phyloP scores from a whole-genome alignment of 345 rosid species.

The Syzygium oleosum region DNA sequence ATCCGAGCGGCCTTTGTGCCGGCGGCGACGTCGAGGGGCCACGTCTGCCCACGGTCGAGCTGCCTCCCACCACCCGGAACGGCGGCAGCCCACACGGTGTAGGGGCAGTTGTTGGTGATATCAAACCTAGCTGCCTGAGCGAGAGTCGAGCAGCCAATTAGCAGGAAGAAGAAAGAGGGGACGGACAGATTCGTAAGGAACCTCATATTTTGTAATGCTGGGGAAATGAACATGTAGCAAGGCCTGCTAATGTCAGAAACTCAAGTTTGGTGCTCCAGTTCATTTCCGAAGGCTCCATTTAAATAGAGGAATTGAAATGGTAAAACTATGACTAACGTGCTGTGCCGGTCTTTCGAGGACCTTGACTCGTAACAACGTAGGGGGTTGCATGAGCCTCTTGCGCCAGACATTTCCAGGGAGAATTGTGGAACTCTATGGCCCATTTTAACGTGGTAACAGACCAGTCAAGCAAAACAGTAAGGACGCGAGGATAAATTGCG shows the following conservation, averaged over 20 bases:
- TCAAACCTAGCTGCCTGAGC: slow-evolving; percentile 7
- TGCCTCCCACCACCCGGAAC: slow-evolving; percentile 12
- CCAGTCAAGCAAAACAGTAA: neutral
- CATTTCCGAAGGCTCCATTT: neutral
- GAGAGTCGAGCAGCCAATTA: neutral
- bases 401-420: neutral
- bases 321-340: neutral
- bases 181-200: neutral
- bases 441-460: neutral
- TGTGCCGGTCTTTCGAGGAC: neutral
- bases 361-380: neutral
- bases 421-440: neutral
- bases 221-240: neutral
- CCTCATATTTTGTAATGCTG: neutral
- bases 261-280: neutral
- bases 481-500: neutral
- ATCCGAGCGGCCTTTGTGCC: slow-evolving; percentile 6
- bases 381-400: neutral
- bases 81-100: slow-evolving; percentile 17
- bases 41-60: slow-evolving; percentile 8
- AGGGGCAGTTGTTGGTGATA: slow-evolving; percentile 15
- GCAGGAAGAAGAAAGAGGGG: neutral
- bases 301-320: neutral
- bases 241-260: no score
- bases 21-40: slow-evolving; percentile 1